Evolutionary conservation across 352 stramenopile genomes (phyloP).

Genomic region (Achlya hypogyna): DNA sequence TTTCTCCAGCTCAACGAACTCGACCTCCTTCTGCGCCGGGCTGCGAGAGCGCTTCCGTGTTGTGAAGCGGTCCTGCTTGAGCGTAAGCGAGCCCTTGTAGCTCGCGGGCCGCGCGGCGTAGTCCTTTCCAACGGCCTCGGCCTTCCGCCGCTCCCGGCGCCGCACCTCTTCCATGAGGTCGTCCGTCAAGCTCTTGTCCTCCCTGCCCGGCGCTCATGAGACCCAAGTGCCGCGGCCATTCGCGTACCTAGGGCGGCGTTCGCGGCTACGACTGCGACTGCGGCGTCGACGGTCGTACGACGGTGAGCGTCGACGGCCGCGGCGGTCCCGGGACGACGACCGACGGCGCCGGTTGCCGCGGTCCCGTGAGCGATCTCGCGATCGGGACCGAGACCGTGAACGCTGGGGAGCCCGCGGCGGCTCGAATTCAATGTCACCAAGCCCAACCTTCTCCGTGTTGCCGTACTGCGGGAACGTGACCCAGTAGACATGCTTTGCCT

Average conservation of each 20-base stretch:
- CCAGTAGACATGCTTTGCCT: constrained; percentile 58
- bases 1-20: constrained; percentile 34
- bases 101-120: constrained; percentile 84
- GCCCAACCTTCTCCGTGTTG: constrained; percentile 89
- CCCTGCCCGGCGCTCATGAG: constrained; percentile 17
- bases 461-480: constrained; percentile 96
- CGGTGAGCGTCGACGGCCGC: constrained; percentile 20
- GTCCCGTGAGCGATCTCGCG: constrained; percentile 23
- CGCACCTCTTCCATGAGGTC: constrained; percentile 89
- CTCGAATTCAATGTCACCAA: constrained; percentile 91
- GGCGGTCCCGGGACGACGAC: constrained; percentile 34
- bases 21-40: constrained; percentile 46
- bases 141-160: constrained; percentile 85
- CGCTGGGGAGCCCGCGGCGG: constrained; percentile 26
- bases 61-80: constrained; percentile 86
- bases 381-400: constrained; percentile 27
- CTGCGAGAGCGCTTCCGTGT: constrained; percentile 58
- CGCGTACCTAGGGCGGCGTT: constrained; percentile 21
- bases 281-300: constrained; percentile 22
- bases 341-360: constrained; percentile 25
- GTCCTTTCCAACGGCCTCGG: constrained; percentile 78
- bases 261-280: constrained; percentile 25
- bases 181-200: constrained; percentile 31
- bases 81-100: constrained; percentile 89
- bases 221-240: constrained; percentile 12